Evolutionary conservation across 179 eudicot genomes (phyloP), one percentile per base, ranked within the genome.

Genomic region (Beta lomatogona): DNA sequence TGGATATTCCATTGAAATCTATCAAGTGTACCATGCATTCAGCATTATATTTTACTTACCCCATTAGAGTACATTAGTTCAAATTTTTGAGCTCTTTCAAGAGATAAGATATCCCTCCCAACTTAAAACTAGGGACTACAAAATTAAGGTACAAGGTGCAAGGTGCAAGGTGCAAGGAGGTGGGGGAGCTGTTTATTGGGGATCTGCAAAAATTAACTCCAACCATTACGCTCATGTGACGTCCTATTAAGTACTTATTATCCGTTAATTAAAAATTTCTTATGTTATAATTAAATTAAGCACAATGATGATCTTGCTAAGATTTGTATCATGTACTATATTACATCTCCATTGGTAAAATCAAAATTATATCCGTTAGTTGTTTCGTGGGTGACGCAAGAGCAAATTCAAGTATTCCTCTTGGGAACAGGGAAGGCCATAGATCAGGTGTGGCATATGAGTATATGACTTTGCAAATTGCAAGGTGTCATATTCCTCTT

Each of bases 351-450:
- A 46, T 83, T 67, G 82, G 14, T 74, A 52, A 22, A 36, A 15
- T 66, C 80, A 48, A 83, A 78, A 75, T 67, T 50, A 48, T 79
- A 79, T 73, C 79, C 83, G 83, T 76, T 76, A 76, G 79, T 74
- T 53, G 64, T 68, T 63, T 41, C 61, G 64, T 52, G 36, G 54
- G 45, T 74, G 78, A 81, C 73, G 78, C 54, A 73, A 80, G 59
- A 73, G 13, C 6, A 46, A 45, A 36, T 65, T 22, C 12, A 81
- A 19, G 72, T 48, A 75, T 81, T 75, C 75, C 68, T 81, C 80
- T 82, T 69, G 84, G 84, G 80, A 82, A 82, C 4, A 57, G 76
- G 53, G n/a, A 12, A 45, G 50, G 76, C 76, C 80, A 76, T 58
- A 19, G 57, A 69, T 76, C 60, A 67, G 80, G 80, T 81, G 84